A percentile compares a stretch with the other conserved stretches of the same genome.
phyloP scores from a whole-genome alignment of 352 stramenopile species.

The Pythium sukuiense region DNA sequence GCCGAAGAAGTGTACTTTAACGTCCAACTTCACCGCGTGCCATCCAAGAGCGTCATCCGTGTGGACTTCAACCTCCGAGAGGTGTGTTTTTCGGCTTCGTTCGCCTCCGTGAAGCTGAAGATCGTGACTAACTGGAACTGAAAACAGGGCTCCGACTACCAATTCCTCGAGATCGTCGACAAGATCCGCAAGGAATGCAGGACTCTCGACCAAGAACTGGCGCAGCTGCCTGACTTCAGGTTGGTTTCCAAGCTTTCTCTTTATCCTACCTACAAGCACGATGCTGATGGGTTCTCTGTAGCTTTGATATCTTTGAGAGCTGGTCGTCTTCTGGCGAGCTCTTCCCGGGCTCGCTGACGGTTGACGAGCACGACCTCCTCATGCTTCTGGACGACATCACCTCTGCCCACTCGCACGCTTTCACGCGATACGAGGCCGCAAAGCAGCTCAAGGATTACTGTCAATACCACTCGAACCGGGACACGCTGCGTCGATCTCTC shows the following conservation, averaged over 20 bases:
- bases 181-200: conserved; percentile 62
- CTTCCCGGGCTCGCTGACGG: conserved; percentile 40
- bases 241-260: conserved; percentile 22
- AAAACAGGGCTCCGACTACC: conserved; percentile 55
- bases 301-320: conserved; percentile 69
- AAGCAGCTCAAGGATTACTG: conserved; percentile 81
- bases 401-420: conserved; percentile 39
- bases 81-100: conserved; percentile 34
- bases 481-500: conserved; percentile 34
- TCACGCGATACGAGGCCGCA: conserved; percentile 63
- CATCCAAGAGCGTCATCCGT: conserved; percentile 50
- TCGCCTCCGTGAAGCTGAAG: background rate
- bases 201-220: conserved; percentile 61
- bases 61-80: conserved; percentile 72
- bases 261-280: background rate
- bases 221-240: conserved; percentile 63
- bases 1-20: conserved; percentile 72
- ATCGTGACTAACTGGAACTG: conserved; percentile 8
- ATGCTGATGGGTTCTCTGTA: conserved; percentile 26
- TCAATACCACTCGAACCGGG: conserved; percentile 51
- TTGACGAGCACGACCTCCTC: conserved; percentile 53
- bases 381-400: conserved; percentile 63
- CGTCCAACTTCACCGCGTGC: conserved; percentile 53
- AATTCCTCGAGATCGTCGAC: conserved; percentile 68
- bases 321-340: conserved; percentile 54